Conservation (phyloP, 2,329 filamentous ascomycete genomes). For the Colletotrichum truncatum region DNA sequence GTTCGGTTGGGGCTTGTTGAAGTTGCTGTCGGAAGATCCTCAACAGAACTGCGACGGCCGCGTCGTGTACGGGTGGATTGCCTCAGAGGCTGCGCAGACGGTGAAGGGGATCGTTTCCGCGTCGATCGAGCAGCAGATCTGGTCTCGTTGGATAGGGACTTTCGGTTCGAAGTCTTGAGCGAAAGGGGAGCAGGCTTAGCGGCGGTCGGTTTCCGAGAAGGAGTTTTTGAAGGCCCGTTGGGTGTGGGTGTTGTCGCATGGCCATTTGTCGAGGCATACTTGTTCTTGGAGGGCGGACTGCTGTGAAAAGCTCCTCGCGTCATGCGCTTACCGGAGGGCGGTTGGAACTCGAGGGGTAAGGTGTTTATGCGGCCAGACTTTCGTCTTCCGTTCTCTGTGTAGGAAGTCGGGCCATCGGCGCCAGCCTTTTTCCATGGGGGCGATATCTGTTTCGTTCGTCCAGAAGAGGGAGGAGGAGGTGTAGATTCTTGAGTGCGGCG, state of each 20-base stretch:
- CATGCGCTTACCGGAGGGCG: conserved; percentile 58
- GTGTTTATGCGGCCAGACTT: conserved; percentile 73
- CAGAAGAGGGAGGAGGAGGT: conserved; percentile 44
- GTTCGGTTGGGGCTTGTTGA: conserved; percentile 40
- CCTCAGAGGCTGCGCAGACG: conserved; percentile 47
- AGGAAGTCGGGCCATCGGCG: conserved; percentile 88
- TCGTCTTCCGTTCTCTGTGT: conserved; percentile 76
- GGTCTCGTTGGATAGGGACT: conserved; percentile 39
- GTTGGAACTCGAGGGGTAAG: conserved; percentile 62
- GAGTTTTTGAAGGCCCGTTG: conserved; percentile 38
- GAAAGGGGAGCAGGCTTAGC: conserved; percentile 26
- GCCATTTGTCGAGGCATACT: conserved; percentile 37
- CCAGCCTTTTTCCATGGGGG: conserved; percentile 93
- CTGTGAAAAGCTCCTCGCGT: conserved; percentile 54
- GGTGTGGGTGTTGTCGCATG: conserved; percentile 39
- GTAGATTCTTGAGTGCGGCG: conserved; percentile 65
- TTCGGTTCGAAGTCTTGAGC: conserved; percentile 40
- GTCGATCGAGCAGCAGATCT: conserved; percentile 42
- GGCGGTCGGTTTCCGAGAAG: conserved; percentile 34
- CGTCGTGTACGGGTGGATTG: conserved; percentile 54
- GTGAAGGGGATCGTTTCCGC: conserved; percentile 52
- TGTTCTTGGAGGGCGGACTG: conserved; percentile 43
- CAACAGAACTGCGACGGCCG: conserved; percentile 49
- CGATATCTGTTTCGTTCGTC: conserved; percentile 68
- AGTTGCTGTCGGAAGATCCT: conserved; percentile 23